A percentile compares a stretch with the other conserved stretches of the same genome.
Evolutionary conservation across 371 early-diverging fungal species (phyloP).

Genomic region (Mortierella sp.): DNA sequence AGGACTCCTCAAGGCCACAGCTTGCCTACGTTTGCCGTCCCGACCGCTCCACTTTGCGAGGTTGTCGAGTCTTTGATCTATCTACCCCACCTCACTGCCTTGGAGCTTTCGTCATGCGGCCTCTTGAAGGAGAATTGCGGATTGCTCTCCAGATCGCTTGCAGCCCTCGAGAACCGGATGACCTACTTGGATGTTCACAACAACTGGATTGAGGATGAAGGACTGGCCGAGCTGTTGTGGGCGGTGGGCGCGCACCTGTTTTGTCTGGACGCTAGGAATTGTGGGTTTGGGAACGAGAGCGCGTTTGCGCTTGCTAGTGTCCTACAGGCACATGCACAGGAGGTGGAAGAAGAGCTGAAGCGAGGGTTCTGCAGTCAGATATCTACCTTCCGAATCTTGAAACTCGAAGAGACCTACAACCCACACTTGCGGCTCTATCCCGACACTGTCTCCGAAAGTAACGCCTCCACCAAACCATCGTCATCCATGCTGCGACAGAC

Average conservation of each 20-base stretch:
- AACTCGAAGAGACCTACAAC: constrained; percentile 25
- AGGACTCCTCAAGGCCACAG: neutral
- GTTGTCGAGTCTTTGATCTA: constrained; percentile 16
- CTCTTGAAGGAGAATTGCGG: constrained; percentile 16
- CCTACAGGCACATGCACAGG: constrained; percentile 16
- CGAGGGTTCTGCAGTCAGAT: neutral
- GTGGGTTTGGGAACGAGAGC: constrained; percentile 29
- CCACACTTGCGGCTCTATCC: constrained; percentile 4
- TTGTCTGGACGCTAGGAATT: constrained; percentile 24
- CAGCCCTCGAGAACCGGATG: constrained; percentile 15
- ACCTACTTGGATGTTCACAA: constrained; percentile 31
- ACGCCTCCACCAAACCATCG: neutral
- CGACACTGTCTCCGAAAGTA: neutral
- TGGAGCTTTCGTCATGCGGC: constrained; percentile 28
- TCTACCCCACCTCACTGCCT: constrained; percentile 12
- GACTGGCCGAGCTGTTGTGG: constrained; percentile 32
- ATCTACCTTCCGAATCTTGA: constrained; percentile 12
- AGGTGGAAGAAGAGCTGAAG: neutral
- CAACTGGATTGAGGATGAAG: constrained; percentile 34
- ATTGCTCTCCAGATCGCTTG: neutral
- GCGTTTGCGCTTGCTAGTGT: constrained; percentile 30
- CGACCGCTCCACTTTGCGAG: constrained; percentile 3
- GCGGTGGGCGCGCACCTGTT: constrained; percentile 2
- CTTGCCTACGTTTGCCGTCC: neutral
- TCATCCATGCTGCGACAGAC: neutral